Percentiles rank a stretch among this genome's conserved stretches.
Conservation (phyloP, 371 early-diverging fungal species). For the Paraphysoderma sedebokerense region DNA sequence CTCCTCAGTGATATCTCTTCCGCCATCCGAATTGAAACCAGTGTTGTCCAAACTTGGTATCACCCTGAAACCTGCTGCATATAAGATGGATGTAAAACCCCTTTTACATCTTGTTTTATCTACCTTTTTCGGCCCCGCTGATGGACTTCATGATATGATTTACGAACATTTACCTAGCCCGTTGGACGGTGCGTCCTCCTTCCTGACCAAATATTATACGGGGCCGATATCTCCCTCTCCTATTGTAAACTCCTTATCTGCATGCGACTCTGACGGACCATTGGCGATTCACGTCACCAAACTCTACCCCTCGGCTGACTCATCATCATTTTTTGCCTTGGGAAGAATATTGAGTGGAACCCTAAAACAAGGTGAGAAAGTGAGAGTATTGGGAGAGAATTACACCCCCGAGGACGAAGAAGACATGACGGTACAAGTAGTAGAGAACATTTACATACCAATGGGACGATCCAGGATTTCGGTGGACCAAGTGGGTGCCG, state of each 20-base stretch:
- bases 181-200: constrained; percentile 38
- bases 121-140: constrained; percentile 77
- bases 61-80: constrained; percentile 55
- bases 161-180: constrained; percentile 66
- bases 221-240: no score
- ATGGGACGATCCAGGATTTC: constrained; percentile 77
- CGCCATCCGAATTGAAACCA: constrained; percentile 36
- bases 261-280: constrained; percentile 76
- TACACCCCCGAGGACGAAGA: constrained; percentile 88
- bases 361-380: constrained; percentile 47
- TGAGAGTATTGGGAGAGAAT: constrained; percentile 80
- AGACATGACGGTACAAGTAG: constrained; percentile 74
- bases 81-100: constrained; percentile 60
- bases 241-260: no score
- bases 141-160: constrained; percentile 82
- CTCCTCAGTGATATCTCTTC: constrained; percentile 62
- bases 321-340: constrained; percentile 67
- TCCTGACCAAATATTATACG: no score
- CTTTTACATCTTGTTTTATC: constrained; percentile 60
- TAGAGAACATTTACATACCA: constrained; percentile 52
- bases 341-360: constrained; percentile 88
- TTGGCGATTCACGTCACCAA: constrained; percentile 82
- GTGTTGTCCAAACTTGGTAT: constrained; percentile 66
- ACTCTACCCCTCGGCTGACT: constrained; percentile 68
- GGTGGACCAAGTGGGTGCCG: constrained; percentile 42